Conservation (phyloP, 2,329 filamentous ascomycete species). For the Epichloe scottii region DNA sequence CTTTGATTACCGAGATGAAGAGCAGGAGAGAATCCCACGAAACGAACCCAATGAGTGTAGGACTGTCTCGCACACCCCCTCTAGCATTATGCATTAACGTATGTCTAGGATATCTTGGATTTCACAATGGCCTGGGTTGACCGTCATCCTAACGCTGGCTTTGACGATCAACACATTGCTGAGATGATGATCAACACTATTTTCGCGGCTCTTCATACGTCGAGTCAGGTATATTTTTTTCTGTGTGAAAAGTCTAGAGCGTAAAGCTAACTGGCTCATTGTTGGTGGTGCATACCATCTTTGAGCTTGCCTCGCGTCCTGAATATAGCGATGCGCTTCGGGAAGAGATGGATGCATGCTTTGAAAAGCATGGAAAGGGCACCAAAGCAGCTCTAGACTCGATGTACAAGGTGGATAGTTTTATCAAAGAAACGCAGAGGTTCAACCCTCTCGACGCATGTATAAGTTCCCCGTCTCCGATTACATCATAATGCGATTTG, state of each 20-base stretch:
- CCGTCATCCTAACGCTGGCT: background rate
- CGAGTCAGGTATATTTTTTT: conserved; percentile 6
- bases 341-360: conserved; percentile 6
- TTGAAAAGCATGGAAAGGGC: conserved; percentile 4
- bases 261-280: background rate
- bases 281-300: conserved; percentile 5
- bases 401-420: conserved; percentile 10
- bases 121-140: conserved; percentile 8
- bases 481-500: background rate
- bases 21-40: background rate
- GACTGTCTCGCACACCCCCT: background rate
- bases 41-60: conserved; percentile 7
- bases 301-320: conserved; percentile 8
- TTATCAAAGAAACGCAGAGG: conserved; percentile 11
- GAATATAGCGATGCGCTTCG: conserved; percentile 6
- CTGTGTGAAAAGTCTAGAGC: background rate
- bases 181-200: conserved; percentile 8
- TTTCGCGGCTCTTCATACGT: conserved; percentile 8
- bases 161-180: conserved; percentile 4
- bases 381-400: conserved; percentile 4
- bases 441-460: conserved; percentile 9
- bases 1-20: conserved; percentile 4
- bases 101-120: conserved; percentile 8
- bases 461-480: background rate
- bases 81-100: background rate